Conservation (phyloP, 805 yeast genomes). For the Ogataea corticis region DNA sequence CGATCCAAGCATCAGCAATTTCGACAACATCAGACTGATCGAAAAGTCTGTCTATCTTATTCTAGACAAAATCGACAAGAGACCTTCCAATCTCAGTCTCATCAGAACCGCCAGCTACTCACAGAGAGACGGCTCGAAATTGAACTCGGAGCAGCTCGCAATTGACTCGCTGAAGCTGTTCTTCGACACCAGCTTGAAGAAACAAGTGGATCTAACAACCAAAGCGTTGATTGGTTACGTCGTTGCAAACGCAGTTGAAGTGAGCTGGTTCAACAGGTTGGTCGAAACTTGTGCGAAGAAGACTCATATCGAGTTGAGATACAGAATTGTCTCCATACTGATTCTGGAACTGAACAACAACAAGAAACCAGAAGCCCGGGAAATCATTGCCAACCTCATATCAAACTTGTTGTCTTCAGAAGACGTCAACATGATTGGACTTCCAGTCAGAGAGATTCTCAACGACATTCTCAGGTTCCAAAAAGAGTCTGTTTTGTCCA, state of each 20-base stretch:
- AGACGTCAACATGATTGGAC: conserved; percentile 80
- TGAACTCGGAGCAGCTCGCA: conserved; percentile 18
- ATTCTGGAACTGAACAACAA: conserved; percentile 58
- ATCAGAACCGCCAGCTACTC: conserved; percentile 15
- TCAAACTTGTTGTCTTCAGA: conserved; percentile 61
- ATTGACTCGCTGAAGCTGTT: conserved; percentile 51
- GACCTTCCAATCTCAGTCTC: conserved; percentile 20
- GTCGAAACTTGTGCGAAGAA: conserved; percentile 69
- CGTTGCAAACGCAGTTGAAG: conserved; percentile 27
- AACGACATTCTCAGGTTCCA: conserved; percentile 58
- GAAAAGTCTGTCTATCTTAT: conserved; percentile 40
- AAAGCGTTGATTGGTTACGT: conserved; percentile 50
- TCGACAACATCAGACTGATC: conserved; percentile 20
- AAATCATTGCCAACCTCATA: conserved; percentile 26
- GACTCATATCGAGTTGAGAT: conserved; percentile 50
- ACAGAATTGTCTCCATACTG: conserved; percentile 28
- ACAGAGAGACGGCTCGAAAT: background rate
- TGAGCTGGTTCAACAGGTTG: conserved; percentile 55
- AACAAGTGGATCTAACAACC: conserved; percentile 60
- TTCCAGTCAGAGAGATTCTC: conserved; percentile 79
- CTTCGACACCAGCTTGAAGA: conserved; percentile 63
- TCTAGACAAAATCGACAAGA: conserved; percentile 34
- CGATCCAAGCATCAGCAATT: conserved; percentile 22
- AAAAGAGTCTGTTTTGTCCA: conserved; percentile 27
- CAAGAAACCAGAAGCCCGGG: conserved; percentile 16